Conservation (phyloP, 2,329 filamentous ascomycete species). For the Nemania sp. region DNA sequence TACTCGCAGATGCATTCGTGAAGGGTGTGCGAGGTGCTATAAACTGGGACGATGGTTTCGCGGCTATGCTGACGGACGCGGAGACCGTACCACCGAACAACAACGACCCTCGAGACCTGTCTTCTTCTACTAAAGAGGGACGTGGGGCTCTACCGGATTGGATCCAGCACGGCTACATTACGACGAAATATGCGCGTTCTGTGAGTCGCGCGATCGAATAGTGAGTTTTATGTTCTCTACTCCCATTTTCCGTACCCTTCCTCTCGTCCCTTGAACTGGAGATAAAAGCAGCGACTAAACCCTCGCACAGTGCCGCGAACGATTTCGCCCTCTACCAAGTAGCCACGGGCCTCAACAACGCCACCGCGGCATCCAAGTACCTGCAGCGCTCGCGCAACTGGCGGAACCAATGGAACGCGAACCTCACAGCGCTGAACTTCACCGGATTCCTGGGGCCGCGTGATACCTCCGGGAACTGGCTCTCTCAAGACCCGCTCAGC, state of each 20-base stretch:
- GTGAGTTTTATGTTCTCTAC: constrained; percentile 44
- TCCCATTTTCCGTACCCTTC: not conserved
- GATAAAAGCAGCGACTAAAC: constrained; percentile 1
- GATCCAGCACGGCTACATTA: constrained; percentile 73
- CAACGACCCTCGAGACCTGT: constrained; percentile 66
- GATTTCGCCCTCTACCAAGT: constrained; percentile 77
- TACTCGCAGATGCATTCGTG: constrained; percentile 78
- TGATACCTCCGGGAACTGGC: constrained; percentile 61
- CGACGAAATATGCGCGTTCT: constrained; percentile 69
- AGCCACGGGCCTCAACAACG: constrained; percentile 66
- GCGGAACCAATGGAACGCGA: constrained; percentile 77
- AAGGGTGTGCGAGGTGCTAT: constrained; percentile 73
- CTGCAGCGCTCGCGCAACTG: constrained; percentile 74
- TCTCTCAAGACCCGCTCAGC: constrained; percentile 66
- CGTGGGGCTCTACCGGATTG: constrained; percentile 77
- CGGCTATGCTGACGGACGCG: constrained; percentile 75
- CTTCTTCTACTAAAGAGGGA: constrained; percentile 74
- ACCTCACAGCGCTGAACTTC: constrained; percentile 69
- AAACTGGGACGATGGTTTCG: constrained; percentile 72
- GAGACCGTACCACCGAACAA: constrained; percentile 72
- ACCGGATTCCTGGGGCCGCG: constrained; percentile 75
- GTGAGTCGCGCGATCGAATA: constrained; percentile 76
- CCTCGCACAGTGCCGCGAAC: constrained; percentile 63
- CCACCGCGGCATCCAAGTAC: constrained; percentile 67
- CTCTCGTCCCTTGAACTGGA: not conserved